phyloP scores from a whole-genome alignment of 768 basidiomycete genomes.

The Russula earlei region DNA sequence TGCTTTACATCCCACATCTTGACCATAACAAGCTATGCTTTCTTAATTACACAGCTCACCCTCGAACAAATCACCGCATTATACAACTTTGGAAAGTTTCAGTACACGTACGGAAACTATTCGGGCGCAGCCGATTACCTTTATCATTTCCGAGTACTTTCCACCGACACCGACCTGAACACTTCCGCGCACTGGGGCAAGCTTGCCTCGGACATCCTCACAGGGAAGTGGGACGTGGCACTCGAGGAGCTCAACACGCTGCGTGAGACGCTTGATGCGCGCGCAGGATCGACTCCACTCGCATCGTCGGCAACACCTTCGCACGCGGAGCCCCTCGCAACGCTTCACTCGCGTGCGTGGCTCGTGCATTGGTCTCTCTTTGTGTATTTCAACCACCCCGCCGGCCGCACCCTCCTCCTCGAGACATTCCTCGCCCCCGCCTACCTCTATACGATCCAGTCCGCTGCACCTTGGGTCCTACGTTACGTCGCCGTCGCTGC shows the following conservation, averaged over 20 bases:
- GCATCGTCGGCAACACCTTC: slow-evolving; percentile 25
- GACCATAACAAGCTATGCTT: no score
- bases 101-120: slow-evolving; percentile 98
- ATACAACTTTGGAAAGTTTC: slow-evolving; percentile 98
- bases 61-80: slow-evolving; percentile 91
- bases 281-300: slow-evolving; percentile 37
- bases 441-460: slow-evolving; percentile 98
- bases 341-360: slow-evolving; percentile 94
- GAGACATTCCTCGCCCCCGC: slow-evolving; percentile 95
- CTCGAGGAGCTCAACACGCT: slow-evolving; percentile 92
- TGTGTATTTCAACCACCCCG: slow-evolving; percentile 94
- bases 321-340: slow-evolving; percentile 66
- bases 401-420: slow-evolving; percentile 84
- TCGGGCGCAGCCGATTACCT: slow-evolving; percentile 94
- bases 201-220: slow-evolving; percentile 91
- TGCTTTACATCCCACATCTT: slow-evolving; percentile 1
- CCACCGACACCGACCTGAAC: slow-evolving; percentile 86
- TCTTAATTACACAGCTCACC: slow-evolving; percentile 59
- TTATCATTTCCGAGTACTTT: slow-evolving; percentile 97
- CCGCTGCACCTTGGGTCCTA: slow-evolving; percentile 87
- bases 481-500: slow-evolving; percentile 92
- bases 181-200: slow-evolving; percentile 99
- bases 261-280: slow-evolving; percentile 84
- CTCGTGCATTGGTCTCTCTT: slow-evolving; percentile 96
- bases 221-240: slow-evolving; percentile 91